A percentile compares a stretch with the other conserved stretches of the same genome.
Evolutionary conservation across 1,139 yeast species (phyloP).

Genomic region (Debaryomyces udenii): DNA sequence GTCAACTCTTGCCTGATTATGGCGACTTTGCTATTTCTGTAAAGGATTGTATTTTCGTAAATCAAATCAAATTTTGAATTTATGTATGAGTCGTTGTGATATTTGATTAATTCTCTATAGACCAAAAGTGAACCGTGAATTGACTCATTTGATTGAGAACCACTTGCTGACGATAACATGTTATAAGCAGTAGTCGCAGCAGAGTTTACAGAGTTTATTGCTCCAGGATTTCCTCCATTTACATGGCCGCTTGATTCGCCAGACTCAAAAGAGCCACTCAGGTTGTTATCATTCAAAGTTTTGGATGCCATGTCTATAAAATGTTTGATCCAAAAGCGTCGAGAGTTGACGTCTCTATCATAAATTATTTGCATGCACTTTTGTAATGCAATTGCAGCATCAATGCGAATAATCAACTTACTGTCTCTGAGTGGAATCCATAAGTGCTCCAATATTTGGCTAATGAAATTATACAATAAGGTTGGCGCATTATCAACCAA

Average conservation of each 20-base stretch:
- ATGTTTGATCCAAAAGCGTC: constrained; percentile 73
- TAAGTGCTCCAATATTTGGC: constrained; percentile 76
- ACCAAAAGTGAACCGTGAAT: constrained; percentile 87
- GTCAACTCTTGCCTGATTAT: constrained; percentile 84
- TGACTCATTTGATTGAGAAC: constrained; percentile 56
- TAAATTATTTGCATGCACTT: constrained; percentile 78
- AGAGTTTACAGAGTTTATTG: constrained; percentile 16
- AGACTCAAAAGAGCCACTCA: constrained; percentile 8
- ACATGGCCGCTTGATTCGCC: background rate
- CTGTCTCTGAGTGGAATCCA: constrained; percentile 89
- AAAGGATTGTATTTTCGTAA: constrained; percentile 72
- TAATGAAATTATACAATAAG: constrained; percentile 73
- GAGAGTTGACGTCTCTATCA: constrained; percentile 72
- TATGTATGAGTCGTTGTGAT: constrained; percentile 58
- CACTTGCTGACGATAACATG: constrained; percentile 26
- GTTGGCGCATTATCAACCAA: constrained; percentile 90
- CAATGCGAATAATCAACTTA: constrained; percentile 72
- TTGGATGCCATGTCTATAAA: constrained; percentile 63
- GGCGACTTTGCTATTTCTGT: constrained; percentile 76
- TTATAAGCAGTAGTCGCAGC: constrained; percentile 27
- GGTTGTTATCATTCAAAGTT: constrained; percentile 32
- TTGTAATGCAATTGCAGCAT: constrained; percentile 81
- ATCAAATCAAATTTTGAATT: constrained; percentile 66
- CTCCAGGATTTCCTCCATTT: constrained; percentile 10
- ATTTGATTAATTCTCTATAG: constrained; percentile 76